phyloP scores from a whole-genome alignment of 148 eudicot genomes.

The Fagopyrum esculentum region DNA sequence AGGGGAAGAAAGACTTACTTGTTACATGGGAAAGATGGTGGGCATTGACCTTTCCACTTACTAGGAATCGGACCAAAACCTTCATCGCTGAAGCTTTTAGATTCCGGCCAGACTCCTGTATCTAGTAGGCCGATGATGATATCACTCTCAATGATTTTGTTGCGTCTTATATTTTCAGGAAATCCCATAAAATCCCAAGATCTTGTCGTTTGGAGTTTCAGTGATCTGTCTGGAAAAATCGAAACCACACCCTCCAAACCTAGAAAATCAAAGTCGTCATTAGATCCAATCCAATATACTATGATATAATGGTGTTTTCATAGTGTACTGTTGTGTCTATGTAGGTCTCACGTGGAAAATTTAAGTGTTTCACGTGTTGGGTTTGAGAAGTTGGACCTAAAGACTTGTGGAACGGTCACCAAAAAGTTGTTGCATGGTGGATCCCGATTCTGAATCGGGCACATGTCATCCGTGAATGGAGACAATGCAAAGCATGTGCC shows the following conservation, averaged over 20 bases:
- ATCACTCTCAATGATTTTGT: slow-evolving; percentile 26
- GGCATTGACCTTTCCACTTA: slow-evolving; percentile 54
- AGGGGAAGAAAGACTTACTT: slow-evolving; percentile 21
- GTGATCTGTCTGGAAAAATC: slow-evolving; percentile 34
- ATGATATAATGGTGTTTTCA: too few species aligned
- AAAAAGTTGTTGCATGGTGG: too few species aligned
- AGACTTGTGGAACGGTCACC: too few species aligned
- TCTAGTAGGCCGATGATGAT: slow-evolving; percentile 41
- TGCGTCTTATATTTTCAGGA: slow-evolving; percentile 6
- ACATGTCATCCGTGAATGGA: too few species aligned
- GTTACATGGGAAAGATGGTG: slow-evolving; percentile 52
- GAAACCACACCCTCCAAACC: slow-evolving; percentile 42
- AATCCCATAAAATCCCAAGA: slow-evolving; percentile 68
- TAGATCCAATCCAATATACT: not conserved
- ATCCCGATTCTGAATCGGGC: too few species aligned
- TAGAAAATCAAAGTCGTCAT: not conserved
- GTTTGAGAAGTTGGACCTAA: not conserved
- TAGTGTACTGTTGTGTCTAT: too few species aligned
- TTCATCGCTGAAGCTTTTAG: slow-evolving; percentile 34
- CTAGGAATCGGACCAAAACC: slow-evolving; percentile 42
- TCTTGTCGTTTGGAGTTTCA: slow-evolving; percentile 46
- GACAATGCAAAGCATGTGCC: too few species aligned
- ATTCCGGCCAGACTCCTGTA: slow-evolving; percentile 56
- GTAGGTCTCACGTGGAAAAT: too few species aligned
- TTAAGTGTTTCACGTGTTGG: too few species aligned